Evolutionary conservation across 2,329 filamentous ascomycete genomes (phyloP), one percentile per base, ranked within the genome.

Genomic region (Cladorrhinum sp.): DNA sequence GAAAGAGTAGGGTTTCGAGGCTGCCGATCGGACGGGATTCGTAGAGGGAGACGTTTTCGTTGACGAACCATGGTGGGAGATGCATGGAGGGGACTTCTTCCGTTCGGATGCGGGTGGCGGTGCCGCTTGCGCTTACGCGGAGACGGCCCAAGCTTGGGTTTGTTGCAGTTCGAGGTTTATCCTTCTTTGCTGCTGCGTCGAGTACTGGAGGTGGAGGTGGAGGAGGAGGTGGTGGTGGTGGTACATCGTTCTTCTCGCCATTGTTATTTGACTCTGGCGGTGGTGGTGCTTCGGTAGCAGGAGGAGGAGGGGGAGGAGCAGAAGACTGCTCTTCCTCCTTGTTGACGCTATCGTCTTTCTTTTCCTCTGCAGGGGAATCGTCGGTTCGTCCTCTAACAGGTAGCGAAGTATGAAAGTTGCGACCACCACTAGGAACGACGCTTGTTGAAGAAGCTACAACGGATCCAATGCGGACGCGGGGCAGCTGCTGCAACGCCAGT

Each of bases 1-100:
- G 61, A 7, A 58, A 54, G 12, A 67, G 60, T 8, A 60, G 14
- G 10, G 59, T 63, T 14, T 49, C 14, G 1, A 63, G 49, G 1
- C 28, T 52, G 46, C 61, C 63, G 23, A 65, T 60, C 16, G 64
- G 62, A 2, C 64, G 61, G n/a, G 57, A 30, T 33, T 67, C 66
- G 60, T 68, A 66, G 21, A 68, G 60, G 16, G 63, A 67, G 48
- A 69, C 60, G 24, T 67, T 49, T 20, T 53, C 12, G 24, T 60
- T 49, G 18, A 56, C 14, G 55, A 70, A 69, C 60, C 64, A 70
- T 1, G 18, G 7, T 14, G 66, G 66, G 23, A 69, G 24, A 14
- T 58, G 28, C 7, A 63, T 20, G 14, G 60, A 50, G 2, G 62
- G 59, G 3, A 60, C 26, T 55, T 68, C 67, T 14, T 68, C 68